These are phyloP conservation scores for Xylariaceae sp. DNA, from an alignment of 2,329 filamentous ascomycete species.

Conservation along the genomic window DNA sequence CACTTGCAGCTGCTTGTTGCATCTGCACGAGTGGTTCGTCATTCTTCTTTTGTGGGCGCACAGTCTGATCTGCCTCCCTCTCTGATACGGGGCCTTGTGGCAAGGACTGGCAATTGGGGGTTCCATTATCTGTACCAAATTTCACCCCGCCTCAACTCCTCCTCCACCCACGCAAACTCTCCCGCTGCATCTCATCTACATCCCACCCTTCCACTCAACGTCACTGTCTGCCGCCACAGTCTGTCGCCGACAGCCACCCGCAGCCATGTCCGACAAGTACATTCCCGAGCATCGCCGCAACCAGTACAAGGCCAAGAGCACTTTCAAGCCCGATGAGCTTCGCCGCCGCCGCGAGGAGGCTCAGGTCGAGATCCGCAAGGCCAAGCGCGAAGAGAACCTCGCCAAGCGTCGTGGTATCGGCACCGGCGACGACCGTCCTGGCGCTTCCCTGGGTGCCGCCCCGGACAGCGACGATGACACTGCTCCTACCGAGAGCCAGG, in stretches of 20 bases:
- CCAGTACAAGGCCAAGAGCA: slow-evolving; percentile 99
- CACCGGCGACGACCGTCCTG: slow-evolving; percentile 72
- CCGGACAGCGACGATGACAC: slow-evolving; percentile 98
- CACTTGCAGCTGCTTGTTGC: too few relatives aligned
- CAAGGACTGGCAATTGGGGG: slow-evolving; percentile 10
- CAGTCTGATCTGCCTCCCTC: too few relatives aligned
- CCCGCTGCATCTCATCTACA: not conserved
- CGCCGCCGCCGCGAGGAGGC: slow-evolving; percentile 97
- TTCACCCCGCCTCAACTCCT: slow-evolving; percentile 26
- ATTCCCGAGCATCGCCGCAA: slow-evolving; percentile 99
- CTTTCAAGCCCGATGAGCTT: slow-evolving; percentile 98
- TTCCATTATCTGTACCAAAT: slow-evolving; percentile 29
- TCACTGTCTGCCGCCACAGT: slow-evolving; percentile 8
- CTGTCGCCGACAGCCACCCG: slow-evolving; percentile 25
- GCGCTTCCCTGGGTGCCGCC: slow-evolving; percentile 79
- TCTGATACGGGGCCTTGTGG: slow-evolving; percentile 9
- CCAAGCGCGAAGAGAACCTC: slow-evolving; percentile 97
- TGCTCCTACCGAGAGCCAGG: slow-evolving; percentile 91
- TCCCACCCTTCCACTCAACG: slow-evolving; percentile 1
- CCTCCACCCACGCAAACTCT: not conserved
- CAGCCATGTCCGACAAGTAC: slow-evolving; percentile 93
- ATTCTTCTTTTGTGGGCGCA: too few relatives aligned
- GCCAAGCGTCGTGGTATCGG: slow-evolving; percentile 96
- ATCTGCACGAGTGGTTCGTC: too few relatives aligned
- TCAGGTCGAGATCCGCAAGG: slow-evolving; percentile 98